Evolutionary conservation across 2,329 filamentous ascomycete genomes (phyloP).

Genomic region (Pseudofabraea citricarpa): DNA sequence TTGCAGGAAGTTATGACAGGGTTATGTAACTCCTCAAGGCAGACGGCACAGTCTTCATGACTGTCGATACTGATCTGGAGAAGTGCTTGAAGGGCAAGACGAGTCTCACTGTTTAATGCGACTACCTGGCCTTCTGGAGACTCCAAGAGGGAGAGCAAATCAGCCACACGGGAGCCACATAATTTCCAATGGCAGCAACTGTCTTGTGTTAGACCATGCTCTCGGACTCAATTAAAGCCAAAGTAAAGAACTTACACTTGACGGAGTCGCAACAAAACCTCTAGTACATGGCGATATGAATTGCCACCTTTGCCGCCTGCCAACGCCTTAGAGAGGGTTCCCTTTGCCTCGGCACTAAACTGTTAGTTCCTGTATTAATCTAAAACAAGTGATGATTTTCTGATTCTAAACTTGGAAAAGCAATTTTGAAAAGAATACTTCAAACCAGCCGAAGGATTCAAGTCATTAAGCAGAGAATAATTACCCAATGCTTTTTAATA

Average conservation of each 20-base stretch:
- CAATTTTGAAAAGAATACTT: too few species aligned
- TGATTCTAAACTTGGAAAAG: too few species aligned
- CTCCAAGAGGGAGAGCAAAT: slow-evolving; percentile 66
- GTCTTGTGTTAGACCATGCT: neutral
- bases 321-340: slow-evolving; percentile 59
- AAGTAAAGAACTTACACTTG: slow-evolving; percentile 47
- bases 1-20: slow-evolving; percentile 84
- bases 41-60: slow-evolving; percentile 80
- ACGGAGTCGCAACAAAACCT: slow-evolving; percentile 75
- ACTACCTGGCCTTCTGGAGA: slow-evolving; percentile 54
- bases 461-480: too few species aligned
- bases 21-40: slow-evolving; percentile 64
- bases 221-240: neutral
- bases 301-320: slow-evolving; percentile 38
- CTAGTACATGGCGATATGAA: slow-evolving; percentile 70
- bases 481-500: too few species aligned
- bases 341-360: slow-evolving; percentile 64
- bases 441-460: too few species aligned
- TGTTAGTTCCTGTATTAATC: slow-evolving; percentile 16
- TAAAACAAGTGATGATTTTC: neutral
- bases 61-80: slow-evolving; percentile 73
- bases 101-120: slow-evolving; percentile 66
- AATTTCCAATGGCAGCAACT: slow-evolving; percentile 82
- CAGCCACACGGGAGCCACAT: slow-evolving; percentile 67
- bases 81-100: slow-evolving; percentile 66